Evolutionary conservation across 73 alveolate species (phyloP), one percentile per base, ranked within the genome.

Genomic region (Paramecium pentaurelia): DNA sequence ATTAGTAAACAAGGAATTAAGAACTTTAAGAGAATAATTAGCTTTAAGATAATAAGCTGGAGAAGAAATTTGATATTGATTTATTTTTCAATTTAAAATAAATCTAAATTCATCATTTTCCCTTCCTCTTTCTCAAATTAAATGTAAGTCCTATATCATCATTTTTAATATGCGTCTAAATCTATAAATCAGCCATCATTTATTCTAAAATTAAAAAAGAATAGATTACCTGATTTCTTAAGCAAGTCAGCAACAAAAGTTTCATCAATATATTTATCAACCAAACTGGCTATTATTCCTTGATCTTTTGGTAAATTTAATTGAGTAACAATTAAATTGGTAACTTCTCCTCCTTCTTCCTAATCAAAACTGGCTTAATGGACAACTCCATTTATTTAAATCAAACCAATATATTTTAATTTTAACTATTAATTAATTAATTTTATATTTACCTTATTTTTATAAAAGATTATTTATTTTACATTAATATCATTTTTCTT

Each of bases 151-250:
- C 91, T 11, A 80, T 49, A 12, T 80, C 91, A 4, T 47, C 73
- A 45, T 49, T 25, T 6, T 80, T 49, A 7, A 18, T n/a, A 45
- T 80, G 91, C 1, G 91, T 80, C 16, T 80, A 40, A 10, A 80
- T 80, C 27, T 42, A 40, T 80, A 80, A 47, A 45, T 80, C 91
- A 80, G 77, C 91, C 6, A 6, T 45, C 91, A 80, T 80, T 80
- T 80, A 75, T 16, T 75, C 88, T 75, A 38, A 36, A 37, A 36
- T 75, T 0, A 16, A 18, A 75, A 6, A 9, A n/a, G 12, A 7
- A 18, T 2, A 18, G 0, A 4, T 16, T 54, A 80, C 91, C 73
- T 20, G 71, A 80, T 45, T 42, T 42, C 20, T 36, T 5, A 12
- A 80, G 10, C 58, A 80, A 3, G 0, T 47, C 25, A 7, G 47